Base-by-base conservation (phyloP, 2,329 filamentous ascomycete genomes). In the Colletotrichum zoysiae region DNA sequence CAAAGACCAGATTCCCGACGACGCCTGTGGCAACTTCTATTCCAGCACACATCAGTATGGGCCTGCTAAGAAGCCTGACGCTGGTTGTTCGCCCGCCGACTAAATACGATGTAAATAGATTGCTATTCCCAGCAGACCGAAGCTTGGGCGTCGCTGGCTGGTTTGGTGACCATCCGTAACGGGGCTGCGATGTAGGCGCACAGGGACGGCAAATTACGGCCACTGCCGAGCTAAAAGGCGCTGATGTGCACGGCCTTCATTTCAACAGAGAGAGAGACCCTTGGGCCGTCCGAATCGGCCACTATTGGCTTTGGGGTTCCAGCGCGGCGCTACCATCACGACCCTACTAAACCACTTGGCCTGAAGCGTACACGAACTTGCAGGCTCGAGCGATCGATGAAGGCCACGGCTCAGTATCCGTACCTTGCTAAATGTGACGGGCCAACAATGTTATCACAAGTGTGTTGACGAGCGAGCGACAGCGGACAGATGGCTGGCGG, bases 221-320 rank as follows among this genome's bases (percentile, higher is more conserved):
- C 70, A 61, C 56, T 71, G 58, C 67, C 67, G 67, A 67, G 61
- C 67, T 71, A 73, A 57, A 66, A 70, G 46, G 71, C 67, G 61
- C 67, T 53, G 61, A 62, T 57, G 67, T 50, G 48, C 57, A 57
- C 40, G 56, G 67, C 60, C 33, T 61, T 71, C 70, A 73, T 71
- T 73, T 71, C 61, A 73, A 73, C 56, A 70, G 71, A 70, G 71
- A 69, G 63, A 67, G 71, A 69, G 63, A 67, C 57, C 64, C 58
- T 71, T 67, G 70, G 44, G 53, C 44, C 55, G 57, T 62, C 67
- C 51, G 44, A 62, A 61, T 67, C 67, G 55, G 67, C 70, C 56
- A 71, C 67, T 73, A 73, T 73, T 71, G 70, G 61, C 42, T 53
- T 64, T 23, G 38, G 46, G 65, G 53, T 70, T 70, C 65, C 66